Evolutionary conservation across 2,329 filamentous ascomycete genomes (phyloP).

Genomic region (Podosphaera leucotricha): DNA sequence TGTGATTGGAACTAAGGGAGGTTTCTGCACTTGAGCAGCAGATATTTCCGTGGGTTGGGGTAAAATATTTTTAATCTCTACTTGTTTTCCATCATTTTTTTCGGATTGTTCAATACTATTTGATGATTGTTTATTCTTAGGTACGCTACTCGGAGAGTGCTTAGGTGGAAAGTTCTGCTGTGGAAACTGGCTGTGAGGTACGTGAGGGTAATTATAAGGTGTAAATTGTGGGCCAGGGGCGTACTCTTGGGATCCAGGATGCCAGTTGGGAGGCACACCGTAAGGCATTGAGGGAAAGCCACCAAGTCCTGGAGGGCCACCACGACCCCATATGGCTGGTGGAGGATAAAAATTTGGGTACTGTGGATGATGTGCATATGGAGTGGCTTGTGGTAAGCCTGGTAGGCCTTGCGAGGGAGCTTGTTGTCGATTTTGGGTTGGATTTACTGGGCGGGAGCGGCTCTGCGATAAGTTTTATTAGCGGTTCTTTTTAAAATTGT

Average conservation of each 20-base stretch:
- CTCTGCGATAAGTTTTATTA: slow-evolving; percentile 16
- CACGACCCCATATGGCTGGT: slow-evolving; percentile 28
- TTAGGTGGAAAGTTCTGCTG: slow-evolving; percentile 8
- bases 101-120: slow-evolving; percentile 18
- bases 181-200: slow-evolving; percentile 40
- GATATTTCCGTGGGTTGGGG: slow-evolving; percentile 20
- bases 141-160: slow-evolving; percentile 20
- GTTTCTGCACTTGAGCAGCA: slow-evolving; percentile 18
- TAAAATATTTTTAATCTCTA: slow-evolving; percentile 27
- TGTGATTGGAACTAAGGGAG: slow-evolving; percentile 40
- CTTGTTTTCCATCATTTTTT: slow-evolving; percentile 20
- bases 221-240: slow-evolving; percentile 31
- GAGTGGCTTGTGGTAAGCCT: slow-evolving; percentile 7
- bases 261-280: slow-evolving; percentile 56
- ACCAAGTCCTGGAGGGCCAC: slow-evolving; percentile 32
- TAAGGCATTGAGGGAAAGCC: slow-evolving; percentile 57
- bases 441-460: slow-evolving; percentile 16
- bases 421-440: slow-evolving; percentile 3
- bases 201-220: slow-evolving; percentile 28
- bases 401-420: slow-evolving; percentile 4
- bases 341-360: slow-evolving; percentile 16
- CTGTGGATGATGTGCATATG: slow-evolving; percentile 21
- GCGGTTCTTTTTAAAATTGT: not conserved
- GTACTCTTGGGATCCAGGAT: slow-evolving; percentile 49
- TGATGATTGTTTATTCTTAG: slow-evolving; percentile 21